Evolutionary conservation across 805 yeast species (phyloP), one percentile per base, ranked within the genome.

Genomic region (Hanseniaspora occidentalis): DNA sequence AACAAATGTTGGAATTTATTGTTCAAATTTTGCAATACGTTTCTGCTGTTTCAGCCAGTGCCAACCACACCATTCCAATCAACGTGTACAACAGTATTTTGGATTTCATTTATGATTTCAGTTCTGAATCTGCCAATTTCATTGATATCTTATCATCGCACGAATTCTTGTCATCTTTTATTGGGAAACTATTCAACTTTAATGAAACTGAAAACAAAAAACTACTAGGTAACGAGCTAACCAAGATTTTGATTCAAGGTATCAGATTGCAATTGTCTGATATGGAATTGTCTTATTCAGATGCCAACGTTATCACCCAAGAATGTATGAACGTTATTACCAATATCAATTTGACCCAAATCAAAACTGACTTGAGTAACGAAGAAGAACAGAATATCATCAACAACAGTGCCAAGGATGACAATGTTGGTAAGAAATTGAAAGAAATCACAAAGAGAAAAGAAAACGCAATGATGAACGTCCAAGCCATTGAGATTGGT

Each of bases 401-500:
- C 6, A 41, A 41, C 22, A n/a, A 31, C 7, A 11, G 27, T 9
- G 16, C 21, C 5, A 14, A 34, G 27, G 36, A 41, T 6, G 35
- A 21, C 7, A 36, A 18, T 16, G n/a, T 40, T 34, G 27, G 22
- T 17, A 24, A 36, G 10, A 56, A 53, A 42, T 47, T 62, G 9
- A 62, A 58, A 35, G 57, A 60, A 20, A 61, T 60, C 33, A 56
- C 69, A 3, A 65, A 64, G 21, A 64, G 61, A 35, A 66, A 71
- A 41, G 52, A 59, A 6, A 53, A 52, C 11, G 74, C 82, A 2
- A 69, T 71, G 46, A 60, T 69, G 35, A 69, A 71, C 38, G 58
- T 81, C 37, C 79, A 79, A 47, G 68, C 82, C 3, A 62, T 82
- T 18, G 94, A 84, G 49, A 67, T 79, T 1, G 66, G 81, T 0